Evolutionary conservation across 331 rosid genomes (phyloP).

Genomic region (Telfairia occidentalis): DNA sequence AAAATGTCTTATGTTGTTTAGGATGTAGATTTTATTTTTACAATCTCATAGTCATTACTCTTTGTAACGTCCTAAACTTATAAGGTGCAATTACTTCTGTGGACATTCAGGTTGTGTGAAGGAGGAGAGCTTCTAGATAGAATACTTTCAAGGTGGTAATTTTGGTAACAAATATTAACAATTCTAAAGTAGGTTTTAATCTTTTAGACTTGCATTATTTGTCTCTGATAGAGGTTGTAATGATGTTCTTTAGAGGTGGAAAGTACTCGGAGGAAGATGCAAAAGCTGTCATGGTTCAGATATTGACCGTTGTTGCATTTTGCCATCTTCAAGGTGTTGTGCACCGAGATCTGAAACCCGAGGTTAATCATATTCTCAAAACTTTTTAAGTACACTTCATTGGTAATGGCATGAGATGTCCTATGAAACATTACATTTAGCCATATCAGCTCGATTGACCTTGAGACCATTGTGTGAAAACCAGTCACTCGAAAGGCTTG

Average conservation of each 20-base stretch:
- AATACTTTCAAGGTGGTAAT: constrained; percentile 79
- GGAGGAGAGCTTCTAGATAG: constrained; percentile 98
- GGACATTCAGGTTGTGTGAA: constrained; percentile 83
- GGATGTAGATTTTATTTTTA: neutral
- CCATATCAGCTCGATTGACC: neutral
- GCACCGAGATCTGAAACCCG: constrained; percentile 98
- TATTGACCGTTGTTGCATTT: constrained; percentile 81
- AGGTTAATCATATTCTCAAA: constrained; percentile 36
- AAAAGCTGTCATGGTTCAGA: constrained; percentile 84
- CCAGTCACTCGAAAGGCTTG: neutral
- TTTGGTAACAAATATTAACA: constrained; percentile 10
- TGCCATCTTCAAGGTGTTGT: constrained; percentile 99
- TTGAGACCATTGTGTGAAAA: neutral
- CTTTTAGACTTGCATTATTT: constrained; percentile 7
- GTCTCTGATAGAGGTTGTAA: constrained; percentile 17
- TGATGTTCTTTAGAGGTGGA: constrained; percentile 65
- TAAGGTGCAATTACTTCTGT: constrained; percentile 1
- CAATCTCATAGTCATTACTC: constrained; percentile 2
- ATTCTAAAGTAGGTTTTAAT: constrained; percentile 1
- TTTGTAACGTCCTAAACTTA: neutral
- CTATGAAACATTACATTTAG: neutral
- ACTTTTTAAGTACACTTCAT: neutral
- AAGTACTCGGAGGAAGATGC: constrained; percentile 98
- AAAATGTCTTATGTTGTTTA: neutral
- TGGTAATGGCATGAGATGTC: neutral